phyloP scores from a whole-genome alignment of 192 early-diverging fungal genomes.

The Cladochytrium replicatum region DNA sequence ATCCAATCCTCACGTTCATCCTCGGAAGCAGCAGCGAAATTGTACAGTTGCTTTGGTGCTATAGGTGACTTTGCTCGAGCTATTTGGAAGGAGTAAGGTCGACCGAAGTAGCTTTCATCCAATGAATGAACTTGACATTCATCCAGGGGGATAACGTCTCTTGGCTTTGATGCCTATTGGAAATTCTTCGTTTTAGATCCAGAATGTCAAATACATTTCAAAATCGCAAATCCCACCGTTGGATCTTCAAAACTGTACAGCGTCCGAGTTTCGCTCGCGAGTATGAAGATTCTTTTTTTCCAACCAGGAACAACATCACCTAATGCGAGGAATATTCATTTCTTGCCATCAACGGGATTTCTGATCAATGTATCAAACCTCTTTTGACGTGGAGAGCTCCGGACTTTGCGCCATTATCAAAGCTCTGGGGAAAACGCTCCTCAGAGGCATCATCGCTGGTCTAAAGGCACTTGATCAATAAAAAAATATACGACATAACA shows the following conservation, averaged over 20 bases:
- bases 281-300: conserved; percentile 24
- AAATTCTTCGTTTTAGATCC: not conserved
- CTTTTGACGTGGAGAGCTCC: no score
- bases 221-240: not conserved
- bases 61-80: conserved; percentile 8
- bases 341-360: no score
- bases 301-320: conserved; percentile 28
- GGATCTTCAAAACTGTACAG: conserved; percentile 30
- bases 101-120: conserved; percentile 31
- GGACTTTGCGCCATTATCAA: no score
- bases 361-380: no score
- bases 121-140: conserved; percentile 24
- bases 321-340: no score
- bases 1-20: conserved; percentile 24
- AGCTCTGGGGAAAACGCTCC: no score
- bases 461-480: no score
- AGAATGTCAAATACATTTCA: not conserved
- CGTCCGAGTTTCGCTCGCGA: conserved; percentile 17
- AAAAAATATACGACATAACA: no score
- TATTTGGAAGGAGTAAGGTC: conserved; percentile 27
- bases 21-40: conserved; percentile 26
- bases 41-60: conserved; percentile 21
- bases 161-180: conserved; percentile 11
- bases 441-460: no score
- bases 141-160: conserved; percentile 20